A percentile compares a stretch with the other conserved stretches of the same genome.
Evolutionary conservation across 495 filamentous ascomycete genomes (phyloP).

Genomic region (Cairneyella variabilis): DNA sequence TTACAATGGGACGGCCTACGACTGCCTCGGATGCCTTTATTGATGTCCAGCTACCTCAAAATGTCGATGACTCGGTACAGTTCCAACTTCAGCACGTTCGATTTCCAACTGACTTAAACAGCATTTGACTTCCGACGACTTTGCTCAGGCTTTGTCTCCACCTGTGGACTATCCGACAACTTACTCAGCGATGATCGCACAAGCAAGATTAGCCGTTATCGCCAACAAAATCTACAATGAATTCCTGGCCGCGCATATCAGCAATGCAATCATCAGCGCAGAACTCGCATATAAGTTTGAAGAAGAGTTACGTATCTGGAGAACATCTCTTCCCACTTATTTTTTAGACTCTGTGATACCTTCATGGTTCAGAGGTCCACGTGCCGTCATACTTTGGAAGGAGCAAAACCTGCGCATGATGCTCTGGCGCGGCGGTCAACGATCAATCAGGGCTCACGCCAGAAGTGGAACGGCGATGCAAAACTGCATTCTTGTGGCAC

Average conservation of each 20-base stretch:
- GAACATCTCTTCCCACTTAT: conserved; percentile 14
- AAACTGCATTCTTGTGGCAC: conserved; percentile 28
- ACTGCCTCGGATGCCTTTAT: conserved; percentile 45
- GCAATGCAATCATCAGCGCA: conserved; percentile 20
- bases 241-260: conserved; percentile 20
- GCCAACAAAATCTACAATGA: conserved; percentile 31
- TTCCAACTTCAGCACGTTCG: too few relatives aligned
- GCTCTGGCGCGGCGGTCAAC: conserved; percentile 19
- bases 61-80: conserved; percentile 42
- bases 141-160: conserved; percentile 17
- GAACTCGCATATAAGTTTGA: conserved; percentile 25
- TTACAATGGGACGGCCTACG: conserved; percentile 32
- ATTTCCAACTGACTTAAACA: background rate
- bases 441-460: conserved; percentile 11
- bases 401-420: conserved; percentile 34
- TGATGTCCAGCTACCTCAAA: conserved; percentile 44
- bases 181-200: conserved; percentile 33
- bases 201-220: conserved; percentile 25
- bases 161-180: conserved; percentile 24
- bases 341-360: conserved; percentile 11
- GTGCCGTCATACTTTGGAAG: conserved; percentile 27
- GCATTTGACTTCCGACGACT: conserved; percentile 15
- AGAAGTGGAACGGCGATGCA: conserved; percentile 13
- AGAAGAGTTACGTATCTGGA: conserved; percentile 25
- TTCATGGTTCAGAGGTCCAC: conserved; percentile 26